Base-by-base conservation (phyloP, 768 basidiomycete genomes). In the Porphyrellus cyaneotinctus region DNA sequence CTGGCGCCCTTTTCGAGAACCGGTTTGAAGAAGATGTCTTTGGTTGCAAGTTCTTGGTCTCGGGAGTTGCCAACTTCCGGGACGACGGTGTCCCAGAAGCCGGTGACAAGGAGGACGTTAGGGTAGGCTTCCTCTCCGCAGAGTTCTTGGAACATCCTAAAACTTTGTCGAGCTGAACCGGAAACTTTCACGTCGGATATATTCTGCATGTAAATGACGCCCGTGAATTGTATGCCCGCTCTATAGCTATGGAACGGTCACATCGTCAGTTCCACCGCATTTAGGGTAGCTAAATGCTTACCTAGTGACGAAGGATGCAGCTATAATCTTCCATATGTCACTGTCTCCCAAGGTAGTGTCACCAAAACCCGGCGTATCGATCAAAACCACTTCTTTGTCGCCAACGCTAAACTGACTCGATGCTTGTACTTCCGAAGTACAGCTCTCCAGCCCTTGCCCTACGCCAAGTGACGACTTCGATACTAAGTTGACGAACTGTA, bases 321-420 rank as follows among this genome's bases (percentile, higher is more conserved):
- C 74, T 39, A 81, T 80, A 66, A 75, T 74, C 43, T 70, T 74
- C 47, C 81, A 64, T 23, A 82, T 72, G 20, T 78, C 79, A 2
- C 74, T 72, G 54, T 82, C 80, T 47, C 72, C 72, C 52, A 70
- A 65, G 13, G 61, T 60, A 2, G 80, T 78, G 57, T 83, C 80
- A 51, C 82, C 82, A 52, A 83, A 84, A 0, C 83, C 83, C 3
- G 83, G 82, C 0, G 82, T 84, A 56, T 84, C 83, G 46, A 84
- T 73, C n/a, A 84, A 66, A 4, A 72, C 70, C 15, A 84, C 70
- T 26, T 52, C 57, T 26, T 65, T 66, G 0, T 72, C 76, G 42
- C 53, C 58, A 14, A 69, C 31, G 20, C 9, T 30, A 47, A 70
- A 64, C 13, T 50, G 56, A 15, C n/a, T n/a, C 10, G 67, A 69